Conservation (phyloP, 768 basidiomycete species). For the Dentipellis fragilis region DNA sequence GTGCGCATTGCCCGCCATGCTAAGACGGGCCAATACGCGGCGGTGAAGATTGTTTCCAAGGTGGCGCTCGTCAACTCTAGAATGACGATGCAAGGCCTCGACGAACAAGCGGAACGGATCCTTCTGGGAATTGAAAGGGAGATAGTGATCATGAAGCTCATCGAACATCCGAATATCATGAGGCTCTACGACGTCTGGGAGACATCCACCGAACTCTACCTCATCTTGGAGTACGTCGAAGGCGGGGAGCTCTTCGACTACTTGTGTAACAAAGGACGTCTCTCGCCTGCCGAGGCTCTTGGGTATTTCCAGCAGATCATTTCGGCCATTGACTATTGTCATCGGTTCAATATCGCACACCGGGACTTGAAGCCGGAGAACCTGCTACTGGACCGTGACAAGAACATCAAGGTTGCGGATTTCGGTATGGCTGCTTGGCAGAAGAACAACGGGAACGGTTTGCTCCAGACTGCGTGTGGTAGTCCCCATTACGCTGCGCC, state of each 20-base stretch:
- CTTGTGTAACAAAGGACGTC: conserved; percentile 67
- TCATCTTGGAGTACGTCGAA: conserved; percentile 91
- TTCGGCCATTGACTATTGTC: conserved; percentile 83
- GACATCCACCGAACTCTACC: conserved; percentile 76
- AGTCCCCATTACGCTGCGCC: conserved; percentile 94
- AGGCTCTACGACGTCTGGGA: conserved; percentile 97
- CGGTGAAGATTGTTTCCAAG: conserved; percentile 91
- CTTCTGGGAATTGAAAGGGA: conserved; percentile 82
- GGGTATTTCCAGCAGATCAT: conserved; percentile 92
- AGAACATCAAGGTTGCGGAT: conserved; percentile 22
- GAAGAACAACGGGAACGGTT: conserved; percentile 39
- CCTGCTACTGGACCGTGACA: neutral
- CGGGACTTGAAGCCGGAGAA: conserved; percentile 56
- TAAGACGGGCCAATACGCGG: conserved; percentile 83
- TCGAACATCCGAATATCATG: conserved; percentile 92
- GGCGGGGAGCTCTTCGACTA: conserved; percentile 94
- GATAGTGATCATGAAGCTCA: conserved; percentile 95
- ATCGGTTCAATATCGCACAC: conserved; percentile 90
- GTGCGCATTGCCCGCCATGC: conserved; percentile 84
- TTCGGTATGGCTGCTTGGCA: conserved; percentile 98
- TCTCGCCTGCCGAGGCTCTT: conserved; percentile 63
- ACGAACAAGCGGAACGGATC: conserved; percentile 66
- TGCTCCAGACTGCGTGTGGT: conserved; percentile 81
- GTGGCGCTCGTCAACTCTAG: conserved; percentile 51
- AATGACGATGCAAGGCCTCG: conserved; percentile 57